A percentile compares a stretch with the other conserved stretches of the same genome.
phyloP scores from a whole-genome alignment of 2,329 filamentous ascomycete genomes.

The Calonectria fujianensis region DNA sequence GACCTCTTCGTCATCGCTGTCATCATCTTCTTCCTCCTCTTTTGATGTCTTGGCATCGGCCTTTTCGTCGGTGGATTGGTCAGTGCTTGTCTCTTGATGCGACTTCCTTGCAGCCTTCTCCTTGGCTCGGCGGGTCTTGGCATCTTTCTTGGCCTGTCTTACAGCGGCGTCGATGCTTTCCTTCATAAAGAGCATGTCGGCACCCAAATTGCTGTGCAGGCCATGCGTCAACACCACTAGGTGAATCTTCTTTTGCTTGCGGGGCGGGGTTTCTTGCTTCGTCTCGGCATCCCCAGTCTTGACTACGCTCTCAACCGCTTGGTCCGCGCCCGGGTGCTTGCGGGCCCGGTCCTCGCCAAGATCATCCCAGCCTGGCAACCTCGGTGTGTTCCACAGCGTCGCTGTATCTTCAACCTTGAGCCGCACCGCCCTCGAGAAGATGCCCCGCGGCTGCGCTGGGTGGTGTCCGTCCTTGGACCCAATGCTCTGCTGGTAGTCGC shows the following conservation, averaged over 20 bases:
- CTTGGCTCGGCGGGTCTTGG: conserved; percentile 75
- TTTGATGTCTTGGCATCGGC: conserved; percentile 43
- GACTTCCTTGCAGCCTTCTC: conserved; percentile 62
- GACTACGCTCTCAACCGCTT: conserved; percentile 59
- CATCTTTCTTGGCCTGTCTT: conserved; percentile 82
- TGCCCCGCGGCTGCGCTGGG: conserved; percentile 80
- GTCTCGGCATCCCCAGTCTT: conserved; percentile 59
- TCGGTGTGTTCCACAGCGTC: conserved; percentile 93
- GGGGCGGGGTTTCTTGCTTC: conserved; percentile 54
- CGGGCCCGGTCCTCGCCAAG: conserved; percentile 57
- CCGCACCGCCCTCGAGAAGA: conserved; percentile 88
- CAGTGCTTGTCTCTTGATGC: conserved; percentile 26
- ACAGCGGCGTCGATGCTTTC: conserved; percentile 94
- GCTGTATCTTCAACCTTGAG: conserved; percentile 91
- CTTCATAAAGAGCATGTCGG: conserved; percentile 97
- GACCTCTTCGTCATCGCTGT: conserved; percentile 83
- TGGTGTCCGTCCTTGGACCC: conserved; percentile 75
- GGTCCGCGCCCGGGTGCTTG: conserved; percentile 53
- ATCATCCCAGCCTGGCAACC: conserved; percentile 80
- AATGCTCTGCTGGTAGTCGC: conserved; percentile 82
- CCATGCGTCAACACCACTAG: conserved; percentile 95
- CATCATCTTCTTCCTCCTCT: conserved; percentile 47
- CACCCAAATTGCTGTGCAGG: conserved; percentile 94
- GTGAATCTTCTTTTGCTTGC: conserved; percentile 86
- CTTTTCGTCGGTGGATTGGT: conserved; percentile 41